A percentile compares a stretch with the other conserved stretches of the same genome.
These are phyloP conservation scores for Bretschneidera sinensis DNA, from an alignment of 345 rosid genomes.

Conservation along the genomic window DNA sequence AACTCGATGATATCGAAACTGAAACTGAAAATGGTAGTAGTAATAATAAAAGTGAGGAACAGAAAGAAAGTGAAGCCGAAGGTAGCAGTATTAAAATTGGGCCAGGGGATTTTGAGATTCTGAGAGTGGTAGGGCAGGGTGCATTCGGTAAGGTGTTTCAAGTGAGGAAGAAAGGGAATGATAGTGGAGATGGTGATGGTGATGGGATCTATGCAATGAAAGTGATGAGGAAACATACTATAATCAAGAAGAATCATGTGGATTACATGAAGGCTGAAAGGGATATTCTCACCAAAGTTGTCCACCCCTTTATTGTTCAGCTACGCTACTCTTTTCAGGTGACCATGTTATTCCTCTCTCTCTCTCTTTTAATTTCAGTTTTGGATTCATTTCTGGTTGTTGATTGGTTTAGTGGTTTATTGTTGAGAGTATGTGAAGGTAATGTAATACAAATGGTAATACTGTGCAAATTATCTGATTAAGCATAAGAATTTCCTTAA, in stretches of 20 bases:
- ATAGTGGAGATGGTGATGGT: constrained; percentile 13
- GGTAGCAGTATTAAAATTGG: constrained; percentile 28
- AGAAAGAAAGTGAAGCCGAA: neutral
- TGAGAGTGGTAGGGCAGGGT: constrained; percentile 65
- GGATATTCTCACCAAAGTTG: constrained; percentile 65
- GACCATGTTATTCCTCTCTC: neutral
- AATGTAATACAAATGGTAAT: too few relatives aligned
- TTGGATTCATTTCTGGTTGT: neutral
- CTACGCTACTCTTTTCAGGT: constrained; percentile 82
- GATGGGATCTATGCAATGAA: constrained; percentile 78
- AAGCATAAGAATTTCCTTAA: too few relatives aligned
- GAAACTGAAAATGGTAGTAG: constrained; percentile 18
- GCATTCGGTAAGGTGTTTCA: constrained; percentile 72
- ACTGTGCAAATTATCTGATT: too few relatives aligned
- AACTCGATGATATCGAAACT: constrained; percentile 10
- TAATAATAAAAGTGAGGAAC: neutral
- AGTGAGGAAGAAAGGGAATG: constrained; percentile 38
- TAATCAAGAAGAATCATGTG: constrained; percentile 66
- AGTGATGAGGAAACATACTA: constrained; percentile 64
- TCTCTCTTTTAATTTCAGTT: neutral
- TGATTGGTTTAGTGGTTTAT: too few relatives aligned
- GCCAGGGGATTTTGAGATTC: constrained; percentile 54
- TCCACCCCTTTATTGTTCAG: constrained; percentile 66
- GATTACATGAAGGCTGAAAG: constrained; percentile 78
- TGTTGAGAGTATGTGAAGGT: too few relatives aligned